Evolutionary conservation across 768 basidiomycete species (phyloP), one percentile per base, ranked within the genome.

Genomic region (Galerina sulciceps): DNA sequence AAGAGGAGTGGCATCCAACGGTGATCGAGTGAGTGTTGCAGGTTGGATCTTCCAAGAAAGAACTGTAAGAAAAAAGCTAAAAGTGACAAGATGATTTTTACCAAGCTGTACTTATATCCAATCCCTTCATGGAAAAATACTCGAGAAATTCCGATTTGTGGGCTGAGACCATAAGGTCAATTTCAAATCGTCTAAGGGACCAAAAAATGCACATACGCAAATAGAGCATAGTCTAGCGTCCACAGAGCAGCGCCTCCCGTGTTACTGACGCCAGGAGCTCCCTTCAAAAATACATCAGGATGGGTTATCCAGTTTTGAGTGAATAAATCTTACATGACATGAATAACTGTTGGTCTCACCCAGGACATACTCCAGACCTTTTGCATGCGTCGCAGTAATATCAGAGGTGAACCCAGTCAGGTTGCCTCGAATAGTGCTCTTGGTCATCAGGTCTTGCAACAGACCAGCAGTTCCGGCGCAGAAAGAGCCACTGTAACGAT

Each of bases 211-310:
- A 65, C 77, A 52, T 67, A 81, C 66, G 86, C 85, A 63, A 80
- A 86, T 2, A 91, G 73, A 1, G 80, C 75, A 68, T 90, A 89
- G 67, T 90, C 89, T 59, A 89, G 71, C 14, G 80, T 76, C 89
- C 89, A 90, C n/a, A 90, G 70, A 13, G 86, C 84, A 0, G 87
- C 87, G 11, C 88, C 89, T n/a, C 85, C 88, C 0, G 83, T 84
- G 65, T 90, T 87, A 67, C 85, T 87, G 6, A 88, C 87, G 1
- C 83, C 84, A 44, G 81, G 76, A 14, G 81, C 77, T 44, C 82
- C 81, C 75, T 82, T 38, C 8, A 17, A 34, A 17, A 15, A 46
- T 31, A 6, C 3, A 15, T 40, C 14, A n/a, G 15, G 9, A 38
- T 23, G 6, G 26, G 40, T 38, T 11, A 9, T 26, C 9, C 10